phyloP scores from a whole-genome alignment of 1,139 yeast species.

The Candida neerlandica region DNA sequence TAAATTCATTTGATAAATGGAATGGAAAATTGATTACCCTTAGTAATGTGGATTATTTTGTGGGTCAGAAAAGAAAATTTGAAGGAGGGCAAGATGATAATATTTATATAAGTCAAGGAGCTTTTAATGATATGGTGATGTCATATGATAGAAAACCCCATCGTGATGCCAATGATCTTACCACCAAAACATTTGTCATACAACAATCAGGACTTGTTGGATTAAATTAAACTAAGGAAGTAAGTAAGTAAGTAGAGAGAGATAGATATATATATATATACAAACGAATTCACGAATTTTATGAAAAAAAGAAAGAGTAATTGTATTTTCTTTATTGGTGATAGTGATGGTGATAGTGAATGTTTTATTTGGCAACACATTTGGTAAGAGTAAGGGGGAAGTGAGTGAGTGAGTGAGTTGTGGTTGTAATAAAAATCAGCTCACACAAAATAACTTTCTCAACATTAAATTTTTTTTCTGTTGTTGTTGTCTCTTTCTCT shows the following conservation, averaged over 20 bases:
- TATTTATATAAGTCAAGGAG: conserved; percentile 14
- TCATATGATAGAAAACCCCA: conserved; percentile 16
- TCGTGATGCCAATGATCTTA: conserved; percentile 6
- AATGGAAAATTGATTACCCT: conserved; percentile 33
- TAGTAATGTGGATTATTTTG: conserved; percentile 30
- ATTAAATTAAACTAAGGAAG: conserved; percentile 9
- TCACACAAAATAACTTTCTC: too few species aligned
- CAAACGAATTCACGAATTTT: too few species aligned
- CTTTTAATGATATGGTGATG: conserved; percentile 18
- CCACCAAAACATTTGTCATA: conserved; percentile 26
- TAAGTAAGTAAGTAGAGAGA: background rate
- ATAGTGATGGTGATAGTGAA: too few species aligned
- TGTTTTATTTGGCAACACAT: too few species aligned
- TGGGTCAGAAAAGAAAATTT: conserved; percentile 16
- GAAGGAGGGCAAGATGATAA: conserved; percentile 16
- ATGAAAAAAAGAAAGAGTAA: too few species aligned
- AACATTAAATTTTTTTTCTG: too few species aligned
- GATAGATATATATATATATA: too few species aligned
- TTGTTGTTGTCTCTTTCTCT: background rate
- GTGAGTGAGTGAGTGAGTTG: too few species aligned
- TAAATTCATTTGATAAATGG: conserved; percentile 48
- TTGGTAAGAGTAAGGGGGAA: too few species aligned
- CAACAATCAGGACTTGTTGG: conserved; percentile 40
- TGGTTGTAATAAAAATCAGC: too few species aligned
- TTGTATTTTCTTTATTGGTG: too few species aligned